These are phyloP conservation scores for Scleromitrula shiraiana DNA, from an alignment of 2,329 filamentous ascomycete genomes.

Conservation along the genomic window DNA sequence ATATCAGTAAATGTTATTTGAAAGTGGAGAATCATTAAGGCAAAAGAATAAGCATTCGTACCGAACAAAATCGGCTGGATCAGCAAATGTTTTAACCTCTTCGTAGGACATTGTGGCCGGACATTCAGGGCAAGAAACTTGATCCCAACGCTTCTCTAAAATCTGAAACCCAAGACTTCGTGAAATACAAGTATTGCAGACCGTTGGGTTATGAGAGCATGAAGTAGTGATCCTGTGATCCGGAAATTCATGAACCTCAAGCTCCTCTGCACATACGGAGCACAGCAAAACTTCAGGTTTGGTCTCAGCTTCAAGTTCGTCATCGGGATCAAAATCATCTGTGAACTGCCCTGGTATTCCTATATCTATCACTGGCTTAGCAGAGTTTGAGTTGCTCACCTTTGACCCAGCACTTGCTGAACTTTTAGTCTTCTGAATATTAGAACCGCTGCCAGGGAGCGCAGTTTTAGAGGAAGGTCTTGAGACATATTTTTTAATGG, in stretches of 20 bases:
- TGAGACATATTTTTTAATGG: no score
- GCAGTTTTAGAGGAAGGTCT: no score
- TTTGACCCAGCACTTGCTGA: no score
- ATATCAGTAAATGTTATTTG: neutral
- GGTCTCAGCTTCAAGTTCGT: neutral
- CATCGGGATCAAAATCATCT: no score
- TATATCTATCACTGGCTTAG: no score
- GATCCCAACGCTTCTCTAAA: conserved; percentile 31
- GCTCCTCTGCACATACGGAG: neutral
- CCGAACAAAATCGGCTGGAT: neutral
- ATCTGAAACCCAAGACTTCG: conserved; percentile 12
- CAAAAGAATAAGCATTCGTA: neutral
- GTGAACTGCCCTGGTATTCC: no score
- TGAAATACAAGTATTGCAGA: conserved; percentile 12
- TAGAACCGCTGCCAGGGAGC: no score
- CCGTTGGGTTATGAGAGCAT: conserved; percentile 12
- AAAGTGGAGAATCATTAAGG: neutral
- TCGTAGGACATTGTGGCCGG: conserved; percentile 32
- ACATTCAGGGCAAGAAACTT: conserved; percentile 47
- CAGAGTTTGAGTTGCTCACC: no score
- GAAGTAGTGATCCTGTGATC: neutral
- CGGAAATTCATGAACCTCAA: neutral
- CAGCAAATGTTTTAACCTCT: neutral
- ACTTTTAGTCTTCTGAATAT: no score
- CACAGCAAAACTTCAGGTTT: neutral